Base-by-base conservation (phyloP, 2,329 filamentous ascomycete species). In the Diaporthe sp. region DNA sequence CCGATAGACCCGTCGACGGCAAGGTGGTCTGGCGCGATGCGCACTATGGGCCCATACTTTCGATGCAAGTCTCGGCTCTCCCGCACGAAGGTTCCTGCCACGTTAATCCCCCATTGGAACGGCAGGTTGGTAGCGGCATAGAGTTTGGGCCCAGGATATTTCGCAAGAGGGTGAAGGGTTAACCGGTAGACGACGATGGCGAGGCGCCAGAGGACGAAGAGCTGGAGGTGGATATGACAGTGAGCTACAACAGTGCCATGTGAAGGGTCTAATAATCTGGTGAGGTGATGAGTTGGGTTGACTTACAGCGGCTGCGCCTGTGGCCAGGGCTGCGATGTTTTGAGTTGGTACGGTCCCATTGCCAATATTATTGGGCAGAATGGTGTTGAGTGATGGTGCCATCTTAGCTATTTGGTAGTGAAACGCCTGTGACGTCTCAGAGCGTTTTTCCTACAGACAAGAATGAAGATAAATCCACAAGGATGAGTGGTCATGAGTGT, bases 1-100 rank as follows among this genome's bases (percentile, higher is more conserved):
- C 58, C 68, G 42, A 74, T 51, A 19, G 72, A 50, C 9, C 72
- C 72, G 39, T 74, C 72, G 12, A 74, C 50, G 2, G 68, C 42
- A 39, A 74, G 68, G 25, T 35, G 27, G 27, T 68, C 19, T 8
- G 72, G 72, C 2, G 37, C 30, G 59, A 74, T 19, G 15, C 72
- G 72, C 30, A 74, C 72, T 25, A 74, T 74, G 22, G 72, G 68
- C 22, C 72, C 72, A n/a, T 74, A 74, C 17, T 74, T 58, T 30
- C 39, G 42, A 25, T 74, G 72, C 17, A 74, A 39, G 5, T 27
- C 25, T 10, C 6, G 3, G n/a, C 37, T 25, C 9, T 68, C 32
- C 19, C 42, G 51, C 4, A 37, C 25, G 12, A 55, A 66, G 25
- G 51, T 51, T 10, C 72, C 72, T 1, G 30, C 7, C 7, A 74